phyloP scores from a whole-genome alignment of 169 alveolate genomes.

The Plasmodium fragile region DNA sequence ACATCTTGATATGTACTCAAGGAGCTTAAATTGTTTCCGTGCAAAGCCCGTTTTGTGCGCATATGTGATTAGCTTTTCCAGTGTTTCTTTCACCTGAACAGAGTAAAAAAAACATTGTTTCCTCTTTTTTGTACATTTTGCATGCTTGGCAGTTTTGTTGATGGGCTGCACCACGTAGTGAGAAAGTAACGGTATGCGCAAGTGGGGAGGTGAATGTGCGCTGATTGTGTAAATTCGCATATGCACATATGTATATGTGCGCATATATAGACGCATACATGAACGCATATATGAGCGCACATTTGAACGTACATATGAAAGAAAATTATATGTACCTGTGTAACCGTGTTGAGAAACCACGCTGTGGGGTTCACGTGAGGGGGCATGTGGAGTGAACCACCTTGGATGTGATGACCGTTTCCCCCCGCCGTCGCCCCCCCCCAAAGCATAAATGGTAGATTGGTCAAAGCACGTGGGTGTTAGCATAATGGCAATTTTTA shows the following conservation, averaged over 20 bases:
- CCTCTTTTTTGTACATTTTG: slow-evolving; percentile 8
- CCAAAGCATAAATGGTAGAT: not conserved
- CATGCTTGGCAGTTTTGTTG: slow-evolving; percentile 23
- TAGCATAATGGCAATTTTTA: not conserved
- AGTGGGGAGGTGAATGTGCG: not conserved
- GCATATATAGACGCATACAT: not conserved
- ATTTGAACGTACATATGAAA: not conserved
- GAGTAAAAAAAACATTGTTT: not conserved
- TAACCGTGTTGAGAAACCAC: not conserved
- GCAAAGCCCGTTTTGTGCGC: not conserved
- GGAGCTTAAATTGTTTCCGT: not conserved
- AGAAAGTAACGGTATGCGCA: not conserved
- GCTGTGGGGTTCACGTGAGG: not conserved
- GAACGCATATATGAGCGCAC: not conserved
- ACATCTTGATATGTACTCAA: not conserved
- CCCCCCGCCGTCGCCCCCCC: not conserved
- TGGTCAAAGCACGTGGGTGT: not conserved
- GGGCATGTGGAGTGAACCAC: not conserved
- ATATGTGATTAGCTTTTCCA: not conserved
- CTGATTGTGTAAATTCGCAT: not conserved
- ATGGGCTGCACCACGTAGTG: not conserved
- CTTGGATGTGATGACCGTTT: not conserved
- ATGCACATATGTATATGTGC: not conserved
- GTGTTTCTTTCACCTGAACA: not conserved
- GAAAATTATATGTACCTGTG: not conserved